Percentiles rank a stretch among this genome's conserved stretches.
Evolutionary conservation across 2,329 filamentous ascomycete genomes (phyloP).

Genomic region (Daldinia sp.): DNA sequence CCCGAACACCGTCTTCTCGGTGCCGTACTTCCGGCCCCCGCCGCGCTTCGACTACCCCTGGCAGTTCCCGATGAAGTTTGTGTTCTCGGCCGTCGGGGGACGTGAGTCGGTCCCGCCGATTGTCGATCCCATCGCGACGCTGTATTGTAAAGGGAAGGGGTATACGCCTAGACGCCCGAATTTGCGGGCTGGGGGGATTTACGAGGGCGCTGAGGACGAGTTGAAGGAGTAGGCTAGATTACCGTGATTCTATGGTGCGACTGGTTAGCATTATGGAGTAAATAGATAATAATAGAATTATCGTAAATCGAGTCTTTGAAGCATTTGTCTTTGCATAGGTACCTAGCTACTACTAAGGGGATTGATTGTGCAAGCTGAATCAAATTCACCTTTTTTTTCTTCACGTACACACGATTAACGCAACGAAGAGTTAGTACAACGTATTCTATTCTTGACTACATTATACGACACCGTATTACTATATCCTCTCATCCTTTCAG

Average conservation of each 20-base stretch:
- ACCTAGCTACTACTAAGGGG: not conserved
- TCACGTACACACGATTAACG: not conserved
- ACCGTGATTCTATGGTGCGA: not conserved
- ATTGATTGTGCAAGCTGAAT: not conserved
- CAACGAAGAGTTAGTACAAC: not conserved
- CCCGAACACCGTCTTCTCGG: slow-evolving; percentile 40
- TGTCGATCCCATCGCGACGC: slow-evolving; percentile 32
- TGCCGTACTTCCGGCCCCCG: slow-evolving; percentile 39
- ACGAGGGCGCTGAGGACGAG: slow-evolving; percentile 6
- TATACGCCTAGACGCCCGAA: slow-evolving; percentile 24
- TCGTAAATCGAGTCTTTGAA: not conserved
- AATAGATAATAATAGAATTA: not conserved
- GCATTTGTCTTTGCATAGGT: not conserved
- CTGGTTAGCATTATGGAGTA: not conserved
- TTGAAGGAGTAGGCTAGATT: not conserved
- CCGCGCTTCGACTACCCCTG: slow-evolving; percentile 32
- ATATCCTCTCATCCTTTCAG: not conserved
- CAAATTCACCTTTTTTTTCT: not conserved
- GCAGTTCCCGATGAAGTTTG: slow-evolving; percentile 40
- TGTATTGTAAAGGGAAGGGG: slow-evolving; percentile 30
- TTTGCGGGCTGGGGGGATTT: slow-evolving; percentile 33
- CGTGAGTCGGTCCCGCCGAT: slow-evolving; percentile 36
- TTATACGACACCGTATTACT: slow-evolving; percentile 5
- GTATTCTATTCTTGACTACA: not conserved
- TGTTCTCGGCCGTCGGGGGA: slow-evolving; percentile 35